A percentile compares a stretch with the other conserved stretches of the same genome.
phyloP scores from a whole-genome alignment of 2,329 filamentous ascomycete genomes.

The Fusarium subtropicale region DNA sequence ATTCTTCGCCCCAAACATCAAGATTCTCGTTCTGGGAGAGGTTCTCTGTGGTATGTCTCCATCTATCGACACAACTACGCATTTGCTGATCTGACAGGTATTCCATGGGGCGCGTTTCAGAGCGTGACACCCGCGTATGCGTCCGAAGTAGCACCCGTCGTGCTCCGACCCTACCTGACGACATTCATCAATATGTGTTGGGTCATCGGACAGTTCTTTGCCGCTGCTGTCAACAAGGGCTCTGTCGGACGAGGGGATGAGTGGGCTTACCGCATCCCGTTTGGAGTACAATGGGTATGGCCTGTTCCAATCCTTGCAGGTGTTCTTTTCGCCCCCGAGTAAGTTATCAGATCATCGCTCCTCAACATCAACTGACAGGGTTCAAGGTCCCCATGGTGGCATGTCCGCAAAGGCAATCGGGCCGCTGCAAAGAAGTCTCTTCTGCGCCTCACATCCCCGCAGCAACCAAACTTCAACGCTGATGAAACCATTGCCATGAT shows the following conservation, averaged over 20 bases:
- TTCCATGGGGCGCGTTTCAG: slow-evolving; percentile 66
- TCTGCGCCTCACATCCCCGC: slow-evolving; percentile 55
- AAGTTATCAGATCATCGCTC: slow-evolving; percentile 22
- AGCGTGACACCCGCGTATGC: slow-evolving; percentile 65
- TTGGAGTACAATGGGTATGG: slow-evolving; percentile 54
- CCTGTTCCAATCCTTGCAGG: slow-evolving; percentile 60
- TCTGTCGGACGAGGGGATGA: slow-evolving; percentile 55
- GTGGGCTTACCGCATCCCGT: slow-evolving; percentile 57
- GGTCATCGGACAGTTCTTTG: slow-evolving; percentile 66
- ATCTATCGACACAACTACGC: not conserved
- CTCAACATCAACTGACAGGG: slow-evolving; percentile 17
- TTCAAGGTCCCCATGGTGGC: slow-evolving; percentile 63
- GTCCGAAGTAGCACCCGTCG: slow-evolving; percentile 62
- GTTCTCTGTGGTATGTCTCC: slow-evolving; percentile 54
- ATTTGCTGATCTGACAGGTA: slow-evolving; percentile 50
- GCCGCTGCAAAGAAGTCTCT: slow-evolving; percentile 57
- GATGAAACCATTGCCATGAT: slow-evolving; percentile 66
- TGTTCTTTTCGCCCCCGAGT: slow-evolving; percentile 62
- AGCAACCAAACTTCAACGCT: slow-evolving; percentile 55
- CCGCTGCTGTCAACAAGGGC: slow-evolving; percentile 59
- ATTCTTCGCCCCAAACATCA: slow-evolving; percentile 63
- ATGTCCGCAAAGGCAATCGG: slow-evolving; percentile 58
- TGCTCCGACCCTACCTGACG: slow-evolving; percentile 64
- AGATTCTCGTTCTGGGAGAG: slow-evolving; percentile 61
- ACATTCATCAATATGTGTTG: slow-evolving; percentile 69